Evolutionary conservation across 2,329 filamentous ascomycete genomes (phyloP).

Genomic region (Phyllosticta ampelicida): DNA sequence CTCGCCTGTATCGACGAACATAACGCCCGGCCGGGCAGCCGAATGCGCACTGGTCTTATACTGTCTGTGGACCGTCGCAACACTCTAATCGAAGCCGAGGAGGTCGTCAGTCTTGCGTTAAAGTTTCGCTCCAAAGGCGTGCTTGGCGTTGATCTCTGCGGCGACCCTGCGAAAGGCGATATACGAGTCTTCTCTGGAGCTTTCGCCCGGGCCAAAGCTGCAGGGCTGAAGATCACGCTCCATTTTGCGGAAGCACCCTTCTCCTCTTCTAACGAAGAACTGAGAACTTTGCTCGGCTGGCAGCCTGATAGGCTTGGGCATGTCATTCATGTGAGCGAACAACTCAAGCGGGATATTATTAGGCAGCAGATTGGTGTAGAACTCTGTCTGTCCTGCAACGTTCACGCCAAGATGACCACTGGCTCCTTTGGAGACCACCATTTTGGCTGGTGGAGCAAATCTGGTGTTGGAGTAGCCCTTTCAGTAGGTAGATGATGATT

Average conservation of each 20-base stretch:
- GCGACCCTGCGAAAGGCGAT: slow-evolving; percentile 56
- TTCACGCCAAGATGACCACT: slow-evolving; percentile 60
- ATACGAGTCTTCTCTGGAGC: slow-evolving; percentile 49
- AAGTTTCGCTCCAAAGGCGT: slow-evolving; percentile 45
- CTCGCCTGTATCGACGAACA: slow-evolving; percentile 51
- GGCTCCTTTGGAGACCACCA: slow-evolving; percentile 60
- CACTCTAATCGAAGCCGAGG: slow-evolving; percentile 46
- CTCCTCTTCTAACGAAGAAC: slow-evolving; percentile 48
- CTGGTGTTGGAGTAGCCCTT: slow-evolving; percentile 47
- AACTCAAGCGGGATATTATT: slow-evolving; percentile 47
- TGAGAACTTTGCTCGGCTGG: slow-evolving; percentile 54
- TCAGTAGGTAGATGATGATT: slow-evolving; percentile 46
- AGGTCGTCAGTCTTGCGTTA: slow-evolving; percentile 53
- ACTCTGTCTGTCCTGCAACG: slow-evolving; percentile 71
- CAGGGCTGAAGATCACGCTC: slow-evolving; percentile 54
- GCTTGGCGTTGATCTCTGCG: slow-evolving; percentile 69
- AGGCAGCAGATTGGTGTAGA: slow-evolving; percentile 53
- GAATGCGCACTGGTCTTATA: slow-evolving; percentile 55
- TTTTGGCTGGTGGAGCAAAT: slow-evolving; percentile 60
- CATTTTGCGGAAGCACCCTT: slow-evolving; percentile 65
- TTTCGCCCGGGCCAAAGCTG: slow-evolving; percentile 45
- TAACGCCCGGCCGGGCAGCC: slow-evolving; percentile 25
- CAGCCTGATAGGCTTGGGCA: slow-evolving; percentile 61
- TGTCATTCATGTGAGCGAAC: slow-evolving; percentile 61
- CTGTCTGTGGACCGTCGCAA: slow-evolving; percentile 64